Evolutionary conservation across 2,329 filamentous ascomycete species (phyloP).

Genomic region (Sclerotinia trifoliorum): DNA sequence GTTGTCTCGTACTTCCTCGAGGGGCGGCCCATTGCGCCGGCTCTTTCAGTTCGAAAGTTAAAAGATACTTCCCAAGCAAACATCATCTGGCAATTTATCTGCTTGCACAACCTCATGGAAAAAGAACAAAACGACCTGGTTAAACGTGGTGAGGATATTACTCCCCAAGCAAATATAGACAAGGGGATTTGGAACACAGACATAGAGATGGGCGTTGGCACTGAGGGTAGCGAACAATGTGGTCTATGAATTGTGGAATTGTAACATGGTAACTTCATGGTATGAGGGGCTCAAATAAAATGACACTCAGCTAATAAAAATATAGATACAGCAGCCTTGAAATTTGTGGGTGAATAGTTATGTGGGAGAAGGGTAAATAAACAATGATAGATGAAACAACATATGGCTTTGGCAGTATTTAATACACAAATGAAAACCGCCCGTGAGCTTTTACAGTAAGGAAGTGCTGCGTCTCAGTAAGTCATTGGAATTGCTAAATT

Average conservation of each 20-base stretch:
- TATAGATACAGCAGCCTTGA: too few species aligned
- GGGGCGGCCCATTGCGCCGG: not conserved
- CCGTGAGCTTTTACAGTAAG: not conserved
- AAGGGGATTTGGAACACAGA: not conserved
- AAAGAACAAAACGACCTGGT: fast-evolving
- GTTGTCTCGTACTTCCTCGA: not conserved
- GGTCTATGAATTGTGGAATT: not conserved
- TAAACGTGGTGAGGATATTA: too few species aligned
- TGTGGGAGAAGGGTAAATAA: too few species aligned
- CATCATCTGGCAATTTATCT: not conserved
- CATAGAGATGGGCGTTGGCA: not conserved
- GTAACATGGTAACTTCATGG: not conserved
- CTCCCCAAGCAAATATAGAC: too few species aligned
- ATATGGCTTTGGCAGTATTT: not conserved
- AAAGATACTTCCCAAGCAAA: not conserved
- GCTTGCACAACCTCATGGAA: not conserved
- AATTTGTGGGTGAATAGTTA: too few species aligned
- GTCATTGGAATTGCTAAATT: not conserved
- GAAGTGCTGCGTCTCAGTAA: not conserved
- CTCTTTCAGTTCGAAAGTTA: not conserved
- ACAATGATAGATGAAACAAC: too few species aligned
- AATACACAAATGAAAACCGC: not conserved
- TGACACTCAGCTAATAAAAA: too few species aligned
- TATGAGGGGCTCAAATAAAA: not conserved
- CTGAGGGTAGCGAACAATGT: not conserved